These are phyloP conservation scores for Apiospora malaysiana DNA, from an alignment of 2,329 filamentous ascomycete genomes.

Conservation along the genomic window DNA sequence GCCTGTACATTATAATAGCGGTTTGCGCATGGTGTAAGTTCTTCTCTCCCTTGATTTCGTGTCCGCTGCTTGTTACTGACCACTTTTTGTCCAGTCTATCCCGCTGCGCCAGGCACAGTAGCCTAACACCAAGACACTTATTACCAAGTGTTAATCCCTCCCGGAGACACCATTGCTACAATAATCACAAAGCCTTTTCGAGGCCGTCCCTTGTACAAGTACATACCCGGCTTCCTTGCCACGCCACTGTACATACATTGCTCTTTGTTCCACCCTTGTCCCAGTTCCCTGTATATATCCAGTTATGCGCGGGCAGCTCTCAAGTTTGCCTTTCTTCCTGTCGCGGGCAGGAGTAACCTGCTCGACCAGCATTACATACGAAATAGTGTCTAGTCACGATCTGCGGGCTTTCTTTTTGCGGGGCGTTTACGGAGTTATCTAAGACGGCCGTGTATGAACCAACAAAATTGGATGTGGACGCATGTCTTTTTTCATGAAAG, in stretches of 20 bases:
- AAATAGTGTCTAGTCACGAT: background rate
- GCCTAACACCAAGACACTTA: background rate
- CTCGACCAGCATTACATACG: background rate
- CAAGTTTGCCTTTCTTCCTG: background rate
- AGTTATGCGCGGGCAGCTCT: background rate
- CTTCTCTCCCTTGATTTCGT: too few species aligned
- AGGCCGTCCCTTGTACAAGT: background rate
- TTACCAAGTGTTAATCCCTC: background rate
- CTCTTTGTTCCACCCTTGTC: background rate
- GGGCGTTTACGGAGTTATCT: background rate
- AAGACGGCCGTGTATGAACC: background rate
- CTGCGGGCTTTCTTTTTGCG: background rate
- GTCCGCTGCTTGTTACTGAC: background rate
- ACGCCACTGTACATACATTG: background rate
- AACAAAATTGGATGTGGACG: background rate
- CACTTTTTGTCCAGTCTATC: background rate
- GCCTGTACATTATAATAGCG: conserved; percentile 81
- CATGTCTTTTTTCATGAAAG: background rate
- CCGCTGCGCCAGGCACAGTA: background rate
- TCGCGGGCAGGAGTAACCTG: background rate
- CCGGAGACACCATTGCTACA: background rate
- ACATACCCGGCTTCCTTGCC: background rate
- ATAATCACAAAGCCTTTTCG: background rate
- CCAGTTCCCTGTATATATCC: background rate
- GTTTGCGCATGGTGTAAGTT: conserved; percentile 67